Base-by-base conservation (phyloP, 352 stramenopile genomes). In the Phytophthora hybrid region DNA sequence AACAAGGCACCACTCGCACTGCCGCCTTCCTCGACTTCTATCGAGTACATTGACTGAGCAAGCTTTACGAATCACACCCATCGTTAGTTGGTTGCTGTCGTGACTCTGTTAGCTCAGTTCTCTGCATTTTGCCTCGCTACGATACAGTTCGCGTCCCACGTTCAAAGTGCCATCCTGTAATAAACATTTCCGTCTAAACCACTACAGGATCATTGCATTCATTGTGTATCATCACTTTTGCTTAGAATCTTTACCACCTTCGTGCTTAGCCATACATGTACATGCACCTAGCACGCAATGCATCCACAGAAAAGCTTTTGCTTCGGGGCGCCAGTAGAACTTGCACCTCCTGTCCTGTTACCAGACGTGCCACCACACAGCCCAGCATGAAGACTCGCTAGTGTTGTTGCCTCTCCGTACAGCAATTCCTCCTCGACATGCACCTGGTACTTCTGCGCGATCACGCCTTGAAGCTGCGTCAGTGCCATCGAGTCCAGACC, bases 401-500 rank as follows among this genome's bases (percentile, higher is more conserved):
- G 83, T 23, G 97, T 86, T 39, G 90, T 98, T 14, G 80, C 73
- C 63, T 99, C 95, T 8, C 85, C 76, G 75, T 98, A 99, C 16
- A 99, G 77, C 63, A 99, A 87, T 63, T 98, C 92, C 70, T 99
- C 96, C 18, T 91, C 92, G 10, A 99, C 82, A 58, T 98, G 90
- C 37, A 97, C 80, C 31, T 88, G 83, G 82, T 98, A 99, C 63
- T 91, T 84, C 44, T 93, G 83, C 53, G 91, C 85, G 41, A 99
- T 87, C 39, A 98, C 88, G 10, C 97, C 97, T 79, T 98, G 97
- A 18, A 99, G 91, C 77, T 99, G 97, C 44, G 95, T 98, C 31
- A 99, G 73, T 8, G 80, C 93, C 74, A 99, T 93, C 61, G 93
- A 98, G 71, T 99, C 97, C 74, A 99, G 93, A 1, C 92, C 92